Percentiles rank a stretch among this genome's conserved stretches.
These are phyloP conservation scores for Acanthamoeba castellanii DNA, from an alignment of 208 protist genomes.

Conservation along the genomic window DNA sequence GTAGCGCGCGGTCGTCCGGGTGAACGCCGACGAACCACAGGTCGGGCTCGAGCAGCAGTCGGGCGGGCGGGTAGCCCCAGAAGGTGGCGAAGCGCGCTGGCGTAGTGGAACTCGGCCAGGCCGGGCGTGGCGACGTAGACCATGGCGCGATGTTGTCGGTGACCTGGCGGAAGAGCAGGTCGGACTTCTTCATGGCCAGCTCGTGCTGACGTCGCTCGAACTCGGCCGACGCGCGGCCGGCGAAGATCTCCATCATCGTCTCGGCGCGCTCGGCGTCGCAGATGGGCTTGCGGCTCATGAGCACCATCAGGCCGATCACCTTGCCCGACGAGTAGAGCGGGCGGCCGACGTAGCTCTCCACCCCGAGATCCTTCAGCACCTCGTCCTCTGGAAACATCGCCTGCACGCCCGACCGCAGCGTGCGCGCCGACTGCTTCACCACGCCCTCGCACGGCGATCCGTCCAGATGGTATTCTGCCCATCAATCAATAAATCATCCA, in stretches of 20 bases:
- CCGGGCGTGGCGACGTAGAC: constrained; percentile 66
- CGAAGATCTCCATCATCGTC: constrained; percentile 59
- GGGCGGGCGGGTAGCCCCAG: background rate
- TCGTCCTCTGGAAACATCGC: constrained; percentile 2
- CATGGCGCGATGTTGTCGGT: constrained; percentile 50
- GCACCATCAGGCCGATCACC: constrained; percentile 65
- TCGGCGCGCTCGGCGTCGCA: constrained; percentile 8
- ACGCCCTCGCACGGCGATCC: constrained; percentile 46
- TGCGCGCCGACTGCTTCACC: background rate
- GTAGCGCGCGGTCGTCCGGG: constrained; percentile 5
- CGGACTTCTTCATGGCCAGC: constrained; percentile 44
- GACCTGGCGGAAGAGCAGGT: constrained; percentile 57
- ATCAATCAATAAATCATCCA: too few relatives aligned
- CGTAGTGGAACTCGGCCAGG: constrained; percentile 21
- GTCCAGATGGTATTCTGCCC: constrained; percentile 22
- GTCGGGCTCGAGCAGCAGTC: background rate
- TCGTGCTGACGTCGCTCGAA: constrained; percentile 66
- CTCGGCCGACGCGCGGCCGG: constrained; percentile 49
- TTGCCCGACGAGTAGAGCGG: constrained; percentile 47
- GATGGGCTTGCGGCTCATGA: constrained; percentile 1
- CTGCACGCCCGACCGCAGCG: background rate
- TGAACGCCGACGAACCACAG: background rate
- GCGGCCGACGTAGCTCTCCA: constrained; percentile 43
- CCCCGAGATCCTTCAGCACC: background rate
- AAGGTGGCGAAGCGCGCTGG: background rate